Percentiles rank a stretch among this genome's conserved stretches.
phyloP scores from a whole-genome alignment of 176 grass and related monocot species.

The Rhynchospora tenuis region DNA sequence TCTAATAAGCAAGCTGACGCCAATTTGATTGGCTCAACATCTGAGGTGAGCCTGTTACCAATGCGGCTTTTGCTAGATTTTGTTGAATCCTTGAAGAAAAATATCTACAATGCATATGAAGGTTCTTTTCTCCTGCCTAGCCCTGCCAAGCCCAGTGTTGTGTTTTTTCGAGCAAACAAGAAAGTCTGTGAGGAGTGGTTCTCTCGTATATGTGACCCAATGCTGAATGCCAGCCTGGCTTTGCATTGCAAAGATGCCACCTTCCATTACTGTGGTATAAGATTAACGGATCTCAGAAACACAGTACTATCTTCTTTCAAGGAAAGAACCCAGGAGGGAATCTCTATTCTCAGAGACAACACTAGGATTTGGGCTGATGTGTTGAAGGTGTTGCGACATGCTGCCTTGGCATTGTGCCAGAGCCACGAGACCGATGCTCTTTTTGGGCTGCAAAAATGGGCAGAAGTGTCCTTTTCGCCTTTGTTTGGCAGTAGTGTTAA shows the following conservation, averaged over 20 bases:
- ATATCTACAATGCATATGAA: conserved; percentile 97
- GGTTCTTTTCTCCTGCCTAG: conserved; percentile 76
- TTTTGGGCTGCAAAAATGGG: conserved; percentile 84
- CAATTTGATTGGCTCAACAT: conserved; percentile 51
- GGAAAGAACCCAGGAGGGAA: conserved; percentile 43
- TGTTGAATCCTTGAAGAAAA: conserved; percentile 92
- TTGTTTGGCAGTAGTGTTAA: conserved; percentile 54
- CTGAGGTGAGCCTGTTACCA: conserved; percentile 59
- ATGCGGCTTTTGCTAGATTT: conserved; percentile 90
- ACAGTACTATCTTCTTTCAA: conserved; percentile 53
- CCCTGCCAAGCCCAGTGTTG: conserved; percentile 58
- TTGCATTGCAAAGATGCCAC: conserved; percentile 74
- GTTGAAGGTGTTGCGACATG: conserved; percentile 68
- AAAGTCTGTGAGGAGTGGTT: conserved; percentile 99
- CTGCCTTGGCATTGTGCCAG: conserved; percentile 75
- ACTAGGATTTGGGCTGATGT: conserved; percentile 61
- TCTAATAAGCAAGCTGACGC: conserved; percentile 62
- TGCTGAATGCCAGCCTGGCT: conserved; percentile 87
- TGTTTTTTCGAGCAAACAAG: conserved; percentile 96
- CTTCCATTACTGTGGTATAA: conserved; percentile 67
- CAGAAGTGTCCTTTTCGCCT: conserved; percentile 47
- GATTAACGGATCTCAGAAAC: conserved; percentile 65
- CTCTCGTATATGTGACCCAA: conserved; percentile 96
- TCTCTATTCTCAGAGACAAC: conserved; percentile 45
- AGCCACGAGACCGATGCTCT: conserved; percentile 81